These are phyloP conservation scores for Cyphellophora attinorum DNA, from an alignment of 2,329 filamentous ascomycete species.

Conservation along the genomic window DNA sequence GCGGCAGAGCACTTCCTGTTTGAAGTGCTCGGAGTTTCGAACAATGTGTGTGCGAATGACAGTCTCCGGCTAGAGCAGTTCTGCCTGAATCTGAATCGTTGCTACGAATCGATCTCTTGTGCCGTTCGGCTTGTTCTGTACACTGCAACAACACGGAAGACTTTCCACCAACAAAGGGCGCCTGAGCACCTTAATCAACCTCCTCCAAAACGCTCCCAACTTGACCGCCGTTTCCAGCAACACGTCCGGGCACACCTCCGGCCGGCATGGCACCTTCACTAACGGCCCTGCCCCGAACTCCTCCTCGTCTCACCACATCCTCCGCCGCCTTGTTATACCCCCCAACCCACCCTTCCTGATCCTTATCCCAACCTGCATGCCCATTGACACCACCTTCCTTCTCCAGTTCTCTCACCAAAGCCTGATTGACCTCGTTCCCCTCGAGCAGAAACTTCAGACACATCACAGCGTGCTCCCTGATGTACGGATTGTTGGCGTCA, in stretches of 20 bases:
- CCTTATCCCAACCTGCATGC: slow-evolving; percentile 27
- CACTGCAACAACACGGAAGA: no score
- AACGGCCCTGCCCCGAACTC: neutral
- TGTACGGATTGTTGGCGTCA: slow-evolving; percentile 88
- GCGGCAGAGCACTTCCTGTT: no score
- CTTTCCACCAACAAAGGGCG: no score
- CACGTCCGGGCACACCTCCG: neutral
- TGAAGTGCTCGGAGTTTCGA: no score
- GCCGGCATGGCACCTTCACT: neutral
- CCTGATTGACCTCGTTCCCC: slow-evolving; percentile 41
- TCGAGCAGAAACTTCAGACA: slow-evolving; percentile 66
- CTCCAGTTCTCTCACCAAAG: slow-evolving; percentile 41
- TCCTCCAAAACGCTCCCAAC: neutral
- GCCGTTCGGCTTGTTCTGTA: no score
- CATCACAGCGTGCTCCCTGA: slow-evolving; percentile 82
- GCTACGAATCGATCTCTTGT: no score
- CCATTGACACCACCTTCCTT: slow-evolving; percentile 29
- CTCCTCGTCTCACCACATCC: slow-evolving; percentile 23
- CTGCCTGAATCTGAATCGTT: no score
- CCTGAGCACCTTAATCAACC: no score
- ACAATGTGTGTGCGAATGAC: no score
- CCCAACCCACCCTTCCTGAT: slow-evolving; percentile 33
- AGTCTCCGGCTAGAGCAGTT: no score
- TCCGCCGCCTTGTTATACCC: slow-evolving; percentile 32
- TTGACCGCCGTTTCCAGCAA: neutral